Evolutionary conservation across 345 rosid species (phyloP).

Genomic region (Ceriops decandra): DNA sequence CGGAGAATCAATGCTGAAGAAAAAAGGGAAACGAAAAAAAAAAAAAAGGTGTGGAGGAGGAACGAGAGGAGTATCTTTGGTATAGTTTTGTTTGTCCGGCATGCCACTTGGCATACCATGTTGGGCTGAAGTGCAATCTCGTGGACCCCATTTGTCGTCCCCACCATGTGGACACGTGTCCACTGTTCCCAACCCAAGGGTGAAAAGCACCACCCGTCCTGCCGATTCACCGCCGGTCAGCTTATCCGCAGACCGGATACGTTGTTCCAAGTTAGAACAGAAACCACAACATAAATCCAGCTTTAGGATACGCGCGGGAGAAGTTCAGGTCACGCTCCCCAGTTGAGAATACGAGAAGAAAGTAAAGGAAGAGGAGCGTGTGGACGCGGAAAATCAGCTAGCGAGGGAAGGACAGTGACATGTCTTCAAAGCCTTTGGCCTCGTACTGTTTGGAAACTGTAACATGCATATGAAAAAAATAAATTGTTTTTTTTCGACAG

Average conservation of each 20-base stretch:
- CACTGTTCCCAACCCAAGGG: not conserved
- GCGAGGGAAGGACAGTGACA: constrained; percentile 6
- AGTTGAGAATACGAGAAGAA: not conserved
- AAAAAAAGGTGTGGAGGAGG: too few relatives aligned
- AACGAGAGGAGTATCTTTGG: too few relatives aligned
- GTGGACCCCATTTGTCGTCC: not conserved
- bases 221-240: too few relatives aligned
- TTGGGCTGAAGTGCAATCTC: constrained; percentile 6
- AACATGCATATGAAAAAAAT: too few relatives aligned
- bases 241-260: not conserved
- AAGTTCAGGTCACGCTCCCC: not conserved
- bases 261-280: too few relatives aligned
- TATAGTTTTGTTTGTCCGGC: not conserved
- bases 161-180: not conserved
- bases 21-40: too few relatives aligned
- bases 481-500: not conserved
- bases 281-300: not conserved
- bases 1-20: too few relatives aligned
- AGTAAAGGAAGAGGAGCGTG: not conserved
- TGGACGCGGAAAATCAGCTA: constrained; percentile 25
- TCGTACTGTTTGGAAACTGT: not conserved
- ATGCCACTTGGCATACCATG: constrained; percentile 23
- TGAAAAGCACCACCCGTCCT: too few relatives aligned
- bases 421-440: not conserved
- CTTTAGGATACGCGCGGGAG: not conserved